Evolutionary conservation across 352 stramenopile genomes (phyloP).

Genomic region (Peronosclerospora sorghi): DNA sequence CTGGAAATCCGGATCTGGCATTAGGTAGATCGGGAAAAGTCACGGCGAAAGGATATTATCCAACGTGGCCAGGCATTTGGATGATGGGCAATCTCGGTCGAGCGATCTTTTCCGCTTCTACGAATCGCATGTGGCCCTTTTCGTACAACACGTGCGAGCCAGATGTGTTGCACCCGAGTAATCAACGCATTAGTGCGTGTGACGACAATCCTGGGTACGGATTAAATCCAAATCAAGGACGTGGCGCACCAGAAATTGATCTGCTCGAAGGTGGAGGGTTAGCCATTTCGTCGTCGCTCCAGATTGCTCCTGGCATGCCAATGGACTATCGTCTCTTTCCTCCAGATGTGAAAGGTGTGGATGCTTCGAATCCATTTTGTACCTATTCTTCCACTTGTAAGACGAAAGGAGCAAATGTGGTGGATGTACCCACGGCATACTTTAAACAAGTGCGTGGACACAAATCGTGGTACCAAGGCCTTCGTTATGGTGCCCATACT

Average conservation of each 20-base stretch:
- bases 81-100: slow-evolving; percentile 88
- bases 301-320: slow-evolving; percentile 56
- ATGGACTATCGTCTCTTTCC: slow-evolving; percentile 18
- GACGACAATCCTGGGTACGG: slow-evolving; percentile 86
- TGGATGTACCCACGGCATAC: slow-evolving; percentile 26
- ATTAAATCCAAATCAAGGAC: slow-evolving; percentile 69
- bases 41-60: slow-evolving; percentile 26
- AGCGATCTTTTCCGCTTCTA: slow-evolving; percentile 84
- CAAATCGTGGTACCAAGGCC: slow-evolving; percentile 46
- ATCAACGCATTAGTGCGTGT: slow-evolving; percentile 65
- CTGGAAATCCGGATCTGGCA: slow-evolving; percentile 31
- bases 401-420: slow-evolving; percentile 31
- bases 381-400: slow-evolving; percentile 32
- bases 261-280: slow-evolving; percentile 69
- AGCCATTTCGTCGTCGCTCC: slow-evolving; percentile 74
- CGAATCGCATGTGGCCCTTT: slow-evolving; percentile 90
- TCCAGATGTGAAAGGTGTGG: not conserved
- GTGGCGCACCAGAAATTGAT: slow-evolving; percentile 89
- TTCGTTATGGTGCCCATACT: slow-evolving; percentile 44
- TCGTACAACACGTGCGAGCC: slow-evolving; percentile 83
- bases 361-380: slow-evolving; percentile 10
- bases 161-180: slow-evolving; percentile 15
- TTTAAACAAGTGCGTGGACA: slow-evolving; percentile 29
- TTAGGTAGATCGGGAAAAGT: slow-evolving; percentile 14
- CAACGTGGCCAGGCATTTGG: slow-evolving; percentile 88